Conservation (phyloP, 1,284 basidiomycete genomes). For the Mycosarcoma maydis region DNA sequence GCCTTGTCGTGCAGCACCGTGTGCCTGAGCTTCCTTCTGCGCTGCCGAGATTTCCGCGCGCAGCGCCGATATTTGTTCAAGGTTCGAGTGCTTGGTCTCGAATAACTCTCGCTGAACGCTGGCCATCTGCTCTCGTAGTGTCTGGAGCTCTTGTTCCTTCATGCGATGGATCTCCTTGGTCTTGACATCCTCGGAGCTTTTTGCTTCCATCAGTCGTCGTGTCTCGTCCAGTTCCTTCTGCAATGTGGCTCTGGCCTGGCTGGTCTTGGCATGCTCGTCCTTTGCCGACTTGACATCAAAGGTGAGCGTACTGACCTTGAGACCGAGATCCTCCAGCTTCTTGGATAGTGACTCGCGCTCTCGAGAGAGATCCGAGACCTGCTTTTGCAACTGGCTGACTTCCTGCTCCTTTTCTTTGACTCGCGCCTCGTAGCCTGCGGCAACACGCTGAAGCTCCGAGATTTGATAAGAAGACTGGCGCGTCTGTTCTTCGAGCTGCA, state of each 20-base stretch:
- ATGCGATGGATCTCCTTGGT: conserved; percentile 85
- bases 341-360: conserved; percentile 64
- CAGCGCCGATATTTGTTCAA: conserved; percentile 62
- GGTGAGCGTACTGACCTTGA: conserved; percentile 76
- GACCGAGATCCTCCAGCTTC: conserved; percentile 75
- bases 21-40: conserved; percentile 45
- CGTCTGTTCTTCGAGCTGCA: conserved; percentile 51
- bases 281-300: conserved; percentile 76
- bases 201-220: conserved; percentile 79
- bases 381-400: conserved; percentile 73
- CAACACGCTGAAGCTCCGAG: conserved; percentile 78
- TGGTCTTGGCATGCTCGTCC: conserved; percentile 73
- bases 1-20: conserved; percentile 27
- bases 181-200: conserved; percentile 84
- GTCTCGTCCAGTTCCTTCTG: conserved; percentile 84
- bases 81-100: conserved; percentile 61
- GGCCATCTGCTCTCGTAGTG: conserved; percentile 77
- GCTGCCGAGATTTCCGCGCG: conserved; percentile 68
- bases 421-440: conserved; percentile 80
- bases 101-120: conserved; percentile 61
- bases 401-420: conserved; percentile 83
- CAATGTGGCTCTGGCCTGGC: conserved; percentile 73
- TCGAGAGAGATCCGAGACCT: conserved; percentile 72
- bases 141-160: conserved; percentile 82
- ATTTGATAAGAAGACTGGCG: conserved; percentile 78